Evolutionary conservation across 2,329 filamentous ascomycete genomes (phyloP).

Genomic region (Drechslerella stenobrocha): DNA sequence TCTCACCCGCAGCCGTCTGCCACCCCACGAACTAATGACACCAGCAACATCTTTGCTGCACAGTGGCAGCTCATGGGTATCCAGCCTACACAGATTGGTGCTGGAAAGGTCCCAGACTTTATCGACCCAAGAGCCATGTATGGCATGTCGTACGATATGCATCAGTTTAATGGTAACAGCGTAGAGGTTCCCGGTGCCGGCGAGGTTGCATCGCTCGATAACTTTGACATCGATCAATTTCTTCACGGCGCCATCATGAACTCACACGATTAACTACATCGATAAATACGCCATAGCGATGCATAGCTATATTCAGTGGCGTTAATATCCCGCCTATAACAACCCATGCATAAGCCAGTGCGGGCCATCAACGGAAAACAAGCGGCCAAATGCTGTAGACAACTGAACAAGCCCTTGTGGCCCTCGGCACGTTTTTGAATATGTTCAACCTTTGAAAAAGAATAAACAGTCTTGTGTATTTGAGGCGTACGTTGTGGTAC

Average conservation of each 20-base stretch:
- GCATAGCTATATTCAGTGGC: no score
- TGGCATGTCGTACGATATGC: slow-evolving; percentile 9
- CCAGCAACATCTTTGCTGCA: slow-evolving; percentile 22
- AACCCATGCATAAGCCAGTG: slow-evolving; percentile 4
- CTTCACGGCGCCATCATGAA: slow-evolving; percentile 25
- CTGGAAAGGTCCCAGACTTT: slow-evolving; percentile 26
- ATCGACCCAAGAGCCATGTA: slow-evolving; percentile 10
- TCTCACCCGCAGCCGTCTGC: slow-evolving; percentile 19
- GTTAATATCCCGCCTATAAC: no score
- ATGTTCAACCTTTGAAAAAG: no score
- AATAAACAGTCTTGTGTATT: no score
- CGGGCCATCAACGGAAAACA: slow-evolving; percentile 13
- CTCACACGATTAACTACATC: slow-evolving; percentile 11
- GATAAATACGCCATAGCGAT: slow-evolving; percentile 4
- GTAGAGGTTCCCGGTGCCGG: slow-evolving; percentile 14
- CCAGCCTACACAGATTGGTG: slow-evolving; percentile 23
- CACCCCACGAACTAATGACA: slow-evolving; percentile 17
- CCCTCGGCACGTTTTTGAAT: slow-evolving; percentile 4
- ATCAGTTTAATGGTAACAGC: slow-evolving; percentile 15
- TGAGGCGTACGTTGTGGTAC: no score
- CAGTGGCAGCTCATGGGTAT: slow-evolving; percentile 28
- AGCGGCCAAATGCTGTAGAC: slow-evolving; percentile 27
- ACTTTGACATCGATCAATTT: slow-evolving; percentile 32
- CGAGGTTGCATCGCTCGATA: slow-evolving; percentile 13
- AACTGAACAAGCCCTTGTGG: slow-evolving; percentile 22